Evolutionary conservation across 495 filamentous ascomycete species (phyloP), one percentile per base, ranked within the genome.

Genomic region (Aspergillus leporis): DNA sequence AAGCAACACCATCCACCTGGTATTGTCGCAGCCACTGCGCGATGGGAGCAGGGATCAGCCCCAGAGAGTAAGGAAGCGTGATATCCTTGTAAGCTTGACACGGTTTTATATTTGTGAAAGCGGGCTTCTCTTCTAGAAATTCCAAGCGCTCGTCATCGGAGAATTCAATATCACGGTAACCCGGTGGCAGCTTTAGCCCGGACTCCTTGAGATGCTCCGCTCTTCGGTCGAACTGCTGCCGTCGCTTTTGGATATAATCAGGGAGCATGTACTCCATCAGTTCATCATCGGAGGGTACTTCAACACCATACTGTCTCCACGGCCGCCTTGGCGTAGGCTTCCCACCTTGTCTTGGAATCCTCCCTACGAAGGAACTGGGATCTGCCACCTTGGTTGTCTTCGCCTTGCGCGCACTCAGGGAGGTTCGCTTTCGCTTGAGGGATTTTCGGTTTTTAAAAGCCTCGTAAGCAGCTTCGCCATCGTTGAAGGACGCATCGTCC

Each of bases 21-120:
- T 98, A 98, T 57, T 90, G 88, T 30, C 94, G 86, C 38, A 98
- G 79, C 79, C 93, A 97, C 68, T 96, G 93, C 3, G 94, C 92
- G 54, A 97, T 90, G 2, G 91, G 85, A 4, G 93, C 93, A 1
- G 94, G 94, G 55, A 98, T 91, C 10, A 94, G 61, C 1, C 94
- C 95, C 0, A 87, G 82, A 2, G 95, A 94, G 60, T 85, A 84
- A 18, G 84, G 81, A 34, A 98, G 77, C 22, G 81, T 75, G 45
- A 93, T 87, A 60, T 96, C 90, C 61, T 87, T 80, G 67, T 96
- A 94, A 13, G 80, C 71, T 10, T 85, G 81, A 47, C 74, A 85
- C 1, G 90, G 84, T 16, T 81, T 83, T 51, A 85, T 78, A 30
- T 69, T 73, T 1, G 83, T 81, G 45, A 96, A 91, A 1, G 81